Base-by-base conservation (phyloP, 208 protist genomes). In the Trypanosoma platydactyli region DNA sequence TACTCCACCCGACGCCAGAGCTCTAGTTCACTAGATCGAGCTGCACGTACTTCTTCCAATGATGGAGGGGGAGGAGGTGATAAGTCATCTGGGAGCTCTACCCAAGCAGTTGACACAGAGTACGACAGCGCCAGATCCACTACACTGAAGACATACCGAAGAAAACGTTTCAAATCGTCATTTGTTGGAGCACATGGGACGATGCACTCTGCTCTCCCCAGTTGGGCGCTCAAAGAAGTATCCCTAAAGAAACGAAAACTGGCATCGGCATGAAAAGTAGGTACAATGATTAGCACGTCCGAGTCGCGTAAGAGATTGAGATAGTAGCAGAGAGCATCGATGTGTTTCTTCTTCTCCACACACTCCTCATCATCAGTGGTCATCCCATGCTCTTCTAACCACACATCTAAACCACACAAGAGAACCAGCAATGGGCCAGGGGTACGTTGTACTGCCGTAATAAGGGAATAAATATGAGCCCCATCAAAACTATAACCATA, bases 1-100 rank as follows among this genome's bases (percentile, higher is more conserved):
- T 93, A 89, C 59, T 92, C 84, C 9, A 95, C 83, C 46, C 79
- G 78, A 25, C 83, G 73, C 87, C 87, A 93, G 7, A 88, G 66
- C 5, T 59, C 69, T 22, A 81, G 49, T 29, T 70, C 63, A 24
- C 22, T 25, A 59, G 54, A 59, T 11, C 60, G 65, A 22, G 48
- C 35, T n/a, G 53, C 58, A 46, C 53, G 63, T n/a, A 72, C 58
- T 24, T 68, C 33, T 40, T 72, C 66, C 5, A 46, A 44, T 25
- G 63, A 75, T 6, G 40, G 76, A 18, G 60, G 73, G 11, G 51
- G 66, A 24, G 64, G 73, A 24, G 66, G 66, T 3, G 66, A 53
- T 15, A 53, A 9, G 27, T 71, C 68, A 12, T 77, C 71, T 12
- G 57, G 64, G 22, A 65, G 60, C 33, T 49, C 44, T 52, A 42